phyloP scores from a whole-genome alignment of 2,329 filamentous ascomycete species.

The Microdochium nivale region DNA sequence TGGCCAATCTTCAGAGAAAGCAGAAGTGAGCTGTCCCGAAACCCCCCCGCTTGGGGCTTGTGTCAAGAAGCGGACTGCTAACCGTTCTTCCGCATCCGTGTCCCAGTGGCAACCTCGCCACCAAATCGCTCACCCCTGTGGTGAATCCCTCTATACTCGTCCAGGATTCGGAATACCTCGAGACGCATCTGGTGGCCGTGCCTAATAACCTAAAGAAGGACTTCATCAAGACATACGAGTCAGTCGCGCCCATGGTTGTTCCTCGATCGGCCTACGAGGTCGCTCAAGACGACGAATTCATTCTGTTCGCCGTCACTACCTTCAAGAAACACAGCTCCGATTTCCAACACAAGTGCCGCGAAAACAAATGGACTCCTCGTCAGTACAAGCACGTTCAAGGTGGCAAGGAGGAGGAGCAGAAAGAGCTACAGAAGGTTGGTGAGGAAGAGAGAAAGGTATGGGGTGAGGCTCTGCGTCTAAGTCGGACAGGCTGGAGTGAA shows the following conservation, averaged over 20 bases:
- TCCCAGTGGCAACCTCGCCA: constrained; percentile 77
- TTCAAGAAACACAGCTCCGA: constrained; percentile 89
- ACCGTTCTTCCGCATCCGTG: not conserved
- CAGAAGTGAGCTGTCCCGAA: constrained; percentile 46
- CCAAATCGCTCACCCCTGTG: constrained; percentile 85
- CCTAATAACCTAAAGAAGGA: constrained; percentile 75
- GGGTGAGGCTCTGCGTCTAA: constrained; percentile 82
- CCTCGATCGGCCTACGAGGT: constrained; percentile 77
- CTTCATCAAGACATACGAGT: constrained; percentile 84
- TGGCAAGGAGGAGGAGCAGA: constrained; percentile 79
- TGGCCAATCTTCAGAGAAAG: constrained; percentile 73
- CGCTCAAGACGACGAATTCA: constrained; percentile 82
- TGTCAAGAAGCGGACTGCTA: constrained; percentile 5
- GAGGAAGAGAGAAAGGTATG: constrained; percentile 87
- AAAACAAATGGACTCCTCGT: constrained; percentile 88
- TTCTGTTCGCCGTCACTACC: constrained; percentile 77
- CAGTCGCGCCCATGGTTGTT: constrained; percentile 82
- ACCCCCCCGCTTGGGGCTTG: not conserved
- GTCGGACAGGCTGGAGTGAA: constrained; percentile 90
- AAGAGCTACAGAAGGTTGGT: constrained; percentile 72
- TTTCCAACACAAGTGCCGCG: constrained; percentile 85
- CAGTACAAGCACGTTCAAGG: constrained; percentile 92
- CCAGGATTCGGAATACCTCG: constrained; percentile 89
- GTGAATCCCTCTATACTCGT: constrained; percentile 74
- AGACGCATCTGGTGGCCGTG: constrained; percentile 89